Base-by-base conservation (phyloP, 306 rosid genomes). In the Clitoria ternatea region DNA sequence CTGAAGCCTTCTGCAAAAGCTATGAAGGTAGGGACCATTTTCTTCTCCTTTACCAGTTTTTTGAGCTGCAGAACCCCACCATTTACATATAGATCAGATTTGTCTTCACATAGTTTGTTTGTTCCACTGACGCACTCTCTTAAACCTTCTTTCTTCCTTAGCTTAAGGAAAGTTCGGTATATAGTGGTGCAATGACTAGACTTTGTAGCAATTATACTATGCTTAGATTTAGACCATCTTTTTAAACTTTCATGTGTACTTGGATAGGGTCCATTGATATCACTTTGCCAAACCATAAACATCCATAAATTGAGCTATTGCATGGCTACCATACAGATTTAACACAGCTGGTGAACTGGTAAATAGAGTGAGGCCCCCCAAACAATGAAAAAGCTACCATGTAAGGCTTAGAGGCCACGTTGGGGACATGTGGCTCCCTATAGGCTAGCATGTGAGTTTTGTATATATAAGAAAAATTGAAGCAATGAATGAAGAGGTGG, bases 1-100 rank as follows among this genome's bases (percentile, higher is more conserved):
- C 70, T 53, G 77, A 70, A 70, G 59, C 30, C 70, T 70, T 75
- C 76, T 62, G 27, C 5, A 74, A 80, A 80, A 80, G 78, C 70
- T 75, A 36, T 1, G 3, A 64, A 12, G 29, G 81, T 70, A 63
- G 84, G 84, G 81, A 54, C 84, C 81, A 55, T 80, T 57, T 9
- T 63, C 70, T 44, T 35, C 72, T 23, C 66, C 62, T 68, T 79
- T 73, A 15, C 36, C 69, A 69, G 40, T 74, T 71, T 40, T 14
- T 45, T 44, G 63, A 45, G 59, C 44, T 47, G 52, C 77, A 64
- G n/a, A 69, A 45, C 24, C 69, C 76, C 76, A 62, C 61, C 11
- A 43, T 45, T 24, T 49, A 39, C 35, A 49, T 50, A 18, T 60
- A 27, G 9, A 40, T 48, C 23, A 9, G 1, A 24, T 80, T 80